Evolutionary conservation across 2,329 filamentous ascomycete species (phyloP).

Genomic region (Hymenoscyphus repandus): DNA sequence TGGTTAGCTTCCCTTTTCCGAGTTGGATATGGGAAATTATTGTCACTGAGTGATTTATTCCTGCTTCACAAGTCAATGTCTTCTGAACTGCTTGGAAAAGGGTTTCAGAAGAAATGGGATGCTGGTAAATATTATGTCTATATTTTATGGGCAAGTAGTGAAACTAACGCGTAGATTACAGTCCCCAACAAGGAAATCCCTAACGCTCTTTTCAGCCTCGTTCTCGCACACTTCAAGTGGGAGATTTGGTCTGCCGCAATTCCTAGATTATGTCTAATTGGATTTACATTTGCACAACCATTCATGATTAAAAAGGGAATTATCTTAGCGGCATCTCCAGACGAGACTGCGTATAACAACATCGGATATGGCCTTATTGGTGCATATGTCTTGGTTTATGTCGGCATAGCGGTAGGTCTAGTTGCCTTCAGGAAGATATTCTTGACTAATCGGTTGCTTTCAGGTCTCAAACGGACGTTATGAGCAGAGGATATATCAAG

Average conservation of each 20-base stretch:
- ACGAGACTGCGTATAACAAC: conserved; percentile 7
- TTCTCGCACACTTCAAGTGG: no score
- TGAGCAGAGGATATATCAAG: conserved; percentile 33
- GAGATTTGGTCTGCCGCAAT: conserved; percentile 13
- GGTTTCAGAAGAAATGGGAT: conserved; percentile 13
- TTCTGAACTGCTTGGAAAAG: conserved; percentile 7
- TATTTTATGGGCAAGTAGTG: neutral
- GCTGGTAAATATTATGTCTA: conserved; percentile 7
- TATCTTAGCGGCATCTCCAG: conserved; percentile 5
- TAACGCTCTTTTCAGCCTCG: conserved; percentile 15
- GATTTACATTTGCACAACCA: conserved; percentile 22
- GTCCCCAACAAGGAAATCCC: conserved; percentile 10
- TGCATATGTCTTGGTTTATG: conserved; percentile 18
- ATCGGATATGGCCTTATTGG: conserved; percentile 20
- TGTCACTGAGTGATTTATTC: conserved; percentile 30
- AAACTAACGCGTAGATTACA: neutral
- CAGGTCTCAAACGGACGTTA: conserved; percentile 21
- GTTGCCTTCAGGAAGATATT: neutral
- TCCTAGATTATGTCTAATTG: conserved; percentile 22
- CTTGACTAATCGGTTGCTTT: neutral
- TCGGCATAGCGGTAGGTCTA: conserved; percentile 16
- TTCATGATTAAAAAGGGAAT: conserved; percentile 19
- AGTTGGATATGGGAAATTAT: conserved; percentile 28
- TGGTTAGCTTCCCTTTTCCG: conserved; percentile 34
- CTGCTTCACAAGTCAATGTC: conserved; percentile 12